phyloP scores from a whole-genome alignment of 106 monocot genomes.

The Chionographis japonica region DNA sequence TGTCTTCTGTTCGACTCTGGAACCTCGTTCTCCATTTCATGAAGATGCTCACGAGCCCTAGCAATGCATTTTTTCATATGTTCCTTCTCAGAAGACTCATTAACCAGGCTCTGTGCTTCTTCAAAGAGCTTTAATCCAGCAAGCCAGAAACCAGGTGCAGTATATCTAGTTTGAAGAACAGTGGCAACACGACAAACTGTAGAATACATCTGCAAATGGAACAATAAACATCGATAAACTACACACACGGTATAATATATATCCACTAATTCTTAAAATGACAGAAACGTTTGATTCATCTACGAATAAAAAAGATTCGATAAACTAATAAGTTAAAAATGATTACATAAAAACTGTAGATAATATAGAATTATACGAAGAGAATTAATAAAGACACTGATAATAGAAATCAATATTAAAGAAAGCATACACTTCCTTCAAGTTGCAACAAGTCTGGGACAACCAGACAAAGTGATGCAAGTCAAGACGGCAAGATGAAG shows the following conservation, averaged over 20 bases:
- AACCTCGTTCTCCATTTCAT: constrained; percentile 56
- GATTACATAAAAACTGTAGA: too few species aligned
- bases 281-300: too few species aligned
- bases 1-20: constrained; percentile 31
- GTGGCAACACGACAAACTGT: constrained; percentile 81
- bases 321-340: too few species aligned
- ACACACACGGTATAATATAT: not conserved
- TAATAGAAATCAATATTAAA: too few species aligned
- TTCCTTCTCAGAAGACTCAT: constrained; percentile 49
- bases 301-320: too few species aligned
- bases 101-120: constrained; percentile 48
- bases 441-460: too few species aligned
- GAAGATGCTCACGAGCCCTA: constrained; percentile 69
- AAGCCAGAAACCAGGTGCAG: constrained; percentile 83
- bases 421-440: too few species aligned
- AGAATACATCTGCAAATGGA: constrained; percentile 65
- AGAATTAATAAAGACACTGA: too few species aligned
- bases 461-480: too few species aligned
- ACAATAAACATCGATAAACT: not conserved
- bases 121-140: constrained; percentile 86
- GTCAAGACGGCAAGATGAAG: too few species aligned
- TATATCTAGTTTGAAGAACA: constrained; percentile 87
- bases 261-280: too few species aligned
- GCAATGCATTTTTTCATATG: constrained; percentile 65
- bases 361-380: too few species aligned